Percentiles rank a stretch among this genome's conserved stretches.
phyloP scores from a whole-genome alignment of 2,329 filamentous ascomycete genomes.

The Botrytis pseudocinerea region DNA sequence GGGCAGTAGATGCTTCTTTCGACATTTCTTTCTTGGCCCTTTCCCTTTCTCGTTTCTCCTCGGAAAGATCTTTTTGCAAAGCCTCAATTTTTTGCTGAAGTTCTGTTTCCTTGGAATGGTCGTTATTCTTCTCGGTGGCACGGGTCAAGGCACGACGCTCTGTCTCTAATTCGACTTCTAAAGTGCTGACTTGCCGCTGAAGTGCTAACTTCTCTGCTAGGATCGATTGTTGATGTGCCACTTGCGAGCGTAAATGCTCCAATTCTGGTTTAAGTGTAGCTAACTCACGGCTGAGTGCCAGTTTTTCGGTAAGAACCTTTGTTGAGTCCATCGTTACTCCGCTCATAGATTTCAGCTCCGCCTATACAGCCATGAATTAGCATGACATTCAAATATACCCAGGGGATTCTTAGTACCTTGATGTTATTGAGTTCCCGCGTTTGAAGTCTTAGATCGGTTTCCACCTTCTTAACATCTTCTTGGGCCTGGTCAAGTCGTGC shows the following conservation, averaged over 20 bases:
- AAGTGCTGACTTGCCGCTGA: constrained; percentile 72
- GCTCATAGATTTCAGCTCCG: constrained; percentile 70
- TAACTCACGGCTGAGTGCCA: constrained; percentile 60
- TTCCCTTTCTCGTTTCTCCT: constrained; percentile 39
- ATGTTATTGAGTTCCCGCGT: constrained; percentile 56
- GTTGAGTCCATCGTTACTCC: constrained; percentile 67
- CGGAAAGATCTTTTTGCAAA: constrained; percentile 42
- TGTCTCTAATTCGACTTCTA: constrained; percentile 80
- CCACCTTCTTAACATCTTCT: constrained; percentile 37
- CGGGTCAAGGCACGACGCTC: constrained; percentile 71
- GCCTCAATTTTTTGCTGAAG: constrained; percentile 46
- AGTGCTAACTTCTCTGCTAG: constrained; percentile 78
- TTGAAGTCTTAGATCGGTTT: constrained; percentile 50
- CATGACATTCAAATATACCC: background rate
- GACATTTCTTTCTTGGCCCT: constrained; percentile 39
- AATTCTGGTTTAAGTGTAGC: constrained; percentile 60
- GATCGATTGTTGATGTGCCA: constrained; percentile 62
- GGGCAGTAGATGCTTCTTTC: constrained; percentile 43
- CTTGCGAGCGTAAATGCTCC: constrained; percentile 61
- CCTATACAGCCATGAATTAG: constrained; percentile 48
- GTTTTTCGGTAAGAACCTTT: constrained; percentile 67
- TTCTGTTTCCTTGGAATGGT: constrained; percentile 44
- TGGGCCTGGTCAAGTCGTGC: constrained; percentile 52
- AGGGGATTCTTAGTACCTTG: constrained; percentile 47
- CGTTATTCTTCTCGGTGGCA: constrained; percentile 48